Evolutionary conservation across 441 rosid genomes (phyloP).

Genomic region (Syzygium malaccense): DNA sequence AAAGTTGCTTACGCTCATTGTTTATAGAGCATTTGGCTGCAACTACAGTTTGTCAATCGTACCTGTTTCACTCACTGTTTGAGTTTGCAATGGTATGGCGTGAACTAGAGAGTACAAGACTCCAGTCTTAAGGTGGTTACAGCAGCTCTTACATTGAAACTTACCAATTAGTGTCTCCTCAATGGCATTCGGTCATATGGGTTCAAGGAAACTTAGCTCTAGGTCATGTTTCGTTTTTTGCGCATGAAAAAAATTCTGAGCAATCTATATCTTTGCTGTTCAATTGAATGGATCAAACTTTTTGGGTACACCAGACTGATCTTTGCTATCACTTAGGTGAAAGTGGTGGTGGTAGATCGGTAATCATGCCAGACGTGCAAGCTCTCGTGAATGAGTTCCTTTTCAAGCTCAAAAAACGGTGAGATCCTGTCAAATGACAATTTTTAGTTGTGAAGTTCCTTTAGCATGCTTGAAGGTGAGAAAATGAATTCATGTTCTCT

Average conservation of each 20-base stretch:
- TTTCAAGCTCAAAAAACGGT: constrained; percentile 88
- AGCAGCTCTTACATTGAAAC: neutral
- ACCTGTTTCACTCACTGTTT: neutral
- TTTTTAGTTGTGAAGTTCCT: neutral
- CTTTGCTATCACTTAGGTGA: constrained; percentile 12
- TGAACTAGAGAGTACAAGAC: neutral
- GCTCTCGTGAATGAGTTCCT: constrained; percentile 60
- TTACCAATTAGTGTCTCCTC: neutral
- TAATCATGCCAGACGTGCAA: constrained; percentile 82
- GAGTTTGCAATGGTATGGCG: neutral
- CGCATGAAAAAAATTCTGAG: neutral
- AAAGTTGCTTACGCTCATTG: neutral
- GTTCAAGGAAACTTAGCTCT: neutral
- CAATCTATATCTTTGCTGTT: neutral
- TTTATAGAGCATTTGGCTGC: neutral
- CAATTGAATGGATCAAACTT: neutral
- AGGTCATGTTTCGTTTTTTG: neutral
- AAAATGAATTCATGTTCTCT: neutral
- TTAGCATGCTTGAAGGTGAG: neutral
- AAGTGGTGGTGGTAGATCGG: neutral
- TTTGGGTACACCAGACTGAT: neutral
- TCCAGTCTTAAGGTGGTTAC: neutral
- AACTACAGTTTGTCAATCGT: neutral
- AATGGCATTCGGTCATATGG: neutral
- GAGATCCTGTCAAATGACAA: neutral